These are phyloP conservation scores for Annulohypoxylon bovei DNA, from an alignment of 495 filamentous ascomycete genomes.

Conservation along the genomic window DNA sequence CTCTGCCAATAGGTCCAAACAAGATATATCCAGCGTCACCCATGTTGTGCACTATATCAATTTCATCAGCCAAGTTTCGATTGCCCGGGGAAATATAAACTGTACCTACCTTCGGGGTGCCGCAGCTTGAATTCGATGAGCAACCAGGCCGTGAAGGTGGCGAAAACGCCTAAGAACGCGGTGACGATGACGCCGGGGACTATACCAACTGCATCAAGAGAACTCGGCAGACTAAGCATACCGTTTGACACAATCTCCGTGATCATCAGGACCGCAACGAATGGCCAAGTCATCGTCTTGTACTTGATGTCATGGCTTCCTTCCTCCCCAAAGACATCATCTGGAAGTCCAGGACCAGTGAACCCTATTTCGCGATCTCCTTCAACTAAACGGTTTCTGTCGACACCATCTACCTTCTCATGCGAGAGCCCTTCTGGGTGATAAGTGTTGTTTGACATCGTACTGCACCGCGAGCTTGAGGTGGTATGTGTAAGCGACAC, in stretches of 20 bases:
- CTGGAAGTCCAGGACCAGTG: slow-evolving; percentile 12
- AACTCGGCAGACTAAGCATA: slow-evolving; percentile 67
- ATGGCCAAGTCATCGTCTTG: slow-evolving; percentile 66
- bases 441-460: slow-evolving; percentile 17
- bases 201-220: slow-evolving; percentile 64
- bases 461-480: neutral
- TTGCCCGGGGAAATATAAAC: neutral
- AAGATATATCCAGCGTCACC: slow-evolving; percentile 71
- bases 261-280: slow-evolving; percentile 67
- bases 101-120: slow-evolving; percentile 49
- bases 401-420: slow-evolving; percentile 10
- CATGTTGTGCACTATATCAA: slow-evolving; percentile 67
- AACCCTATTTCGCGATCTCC: slow-evolving; percentile 17
- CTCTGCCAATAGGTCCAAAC: slow-evolving; percentile 64
- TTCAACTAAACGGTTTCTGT: neutral
- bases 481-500: neutral
- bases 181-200: slow-evolving; percentile 62
- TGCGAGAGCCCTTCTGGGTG: slow-evolving; percentile 3
- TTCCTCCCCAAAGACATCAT: slow-evolving; percentile 44
- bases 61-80: neutral
- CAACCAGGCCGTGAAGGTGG: slow-evolving; percentile 74
- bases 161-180: slow-evolving; percentile 61
- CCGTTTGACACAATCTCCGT: slow-evolving; percentile 71
- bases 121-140: slow-evolving; percentile 73
- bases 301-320: slow-evolving; percentile 61